These are phyloP conservation scores for Podospora anserina DNA, from an alignment of 495 filamentous ascomycete genomes.

Conservation along the genomic window DNA sequence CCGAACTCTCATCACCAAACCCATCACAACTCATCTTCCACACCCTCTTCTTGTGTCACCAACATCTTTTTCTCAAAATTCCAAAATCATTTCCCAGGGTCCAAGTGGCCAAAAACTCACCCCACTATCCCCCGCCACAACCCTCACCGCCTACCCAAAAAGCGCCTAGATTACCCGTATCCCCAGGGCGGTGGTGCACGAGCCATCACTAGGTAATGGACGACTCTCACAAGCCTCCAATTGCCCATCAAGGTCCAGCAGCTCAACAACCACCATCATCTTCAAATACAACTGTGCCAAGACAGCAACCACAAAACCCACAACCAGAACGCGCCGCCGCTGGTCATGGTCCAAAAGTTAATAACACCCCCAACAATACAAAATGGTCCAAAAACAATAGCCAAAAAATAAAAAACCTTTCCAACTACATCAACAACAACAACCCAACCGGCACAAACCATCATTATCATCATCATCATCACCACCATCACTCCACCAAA, in stretches of 20 bases:
- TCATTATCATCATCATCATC: too few relatives aligned
- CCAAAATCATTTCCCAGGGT: not conserved
- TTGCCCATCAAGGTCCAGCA: not conserved
- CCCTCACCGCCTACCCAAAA: conserved; percentile 15
- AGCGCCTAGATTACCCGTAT: not conserved
- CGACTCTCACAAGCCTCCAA: not conserved
- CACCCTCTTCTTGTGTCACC: not conserved
- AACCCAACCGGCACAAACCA: not conserved
- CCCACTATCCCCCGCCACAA: not conserved
- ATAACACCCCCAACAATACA: not conserved
- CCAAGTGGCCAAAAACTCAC: conserved; percentile 7
- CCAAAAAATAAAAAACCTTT: not conserved
- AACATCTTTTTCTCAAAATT: conserved; percentile 7
- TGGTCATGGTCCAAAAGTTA: not conserved
- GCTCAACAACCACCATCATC: not conserved
- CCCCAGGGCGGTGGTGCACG: not conserved
- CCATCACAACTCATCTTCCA: not conserved
- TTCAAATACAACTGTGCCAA: not conserved
- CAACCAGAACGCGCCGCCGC: too few relatives aligned
- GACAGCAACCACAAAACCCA: not conserved
- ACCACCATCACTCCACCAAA: not conserved
- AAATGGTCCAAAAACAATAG: not conserved
- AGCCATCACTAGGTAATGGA: not conserved
- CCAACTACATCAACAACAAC: too few relatives aligned
- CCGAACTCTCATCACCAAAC: not conserved